Base-by-base conservation (phyloP, 257 asterid species). In the Fraxinus anomala region DNA sequence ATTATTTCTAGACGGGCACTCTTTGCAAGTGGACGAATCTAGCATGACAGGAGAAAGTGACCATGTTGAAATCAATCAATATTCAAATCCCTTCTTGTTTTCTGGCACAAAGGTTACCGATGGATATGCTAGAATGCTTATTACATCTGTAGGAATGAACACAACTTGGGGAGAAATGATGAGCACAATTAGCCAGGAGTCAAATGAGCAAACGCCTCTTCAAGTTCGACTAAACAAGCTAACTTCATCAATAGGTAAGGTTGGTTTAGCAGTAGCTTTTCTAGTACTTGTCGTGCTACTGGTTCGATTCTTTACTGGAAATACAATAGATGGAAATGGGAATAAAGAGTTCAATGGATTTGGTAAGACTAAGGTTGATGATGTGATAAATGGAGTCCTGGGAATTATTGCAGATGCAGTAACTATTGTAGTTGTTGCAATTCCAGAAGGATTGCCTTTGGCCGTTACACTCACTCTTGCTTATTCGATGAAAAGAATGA, bases 391-490 rank as follows among this genome's bases (percentile, higher is more conserved):
- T 63, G 72, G 84, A 4, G 89, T 89, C 73, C 85, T 89, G 71
- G 73, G 83, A 47, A 84, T 83, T 39, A 63, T 89, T 3, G 83
- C 91, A 10, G 80, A 82, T 7, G 90, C 90, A 1, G 90, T 87
- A 31, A 84, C 86, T 6, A 87, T 89, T 34, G 85, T 89, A 1
- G 91, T 89, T 37, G 92, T 81, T 7, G 90, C 90, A 0, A 87
- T 89, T 24, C 93, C 93, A 0, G 93, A 87, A 78, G 93, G 93
- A 6, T 68, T 89, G 47, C 92, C 90, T 14, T 54, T 89, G 42
- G 93, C 89, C 7, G 85, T 89, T 8, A 87, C 90, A 3, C 87
- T 89, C 24, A 86, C 91, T 51, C 88, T 89, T 34, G 90, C 93
- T 4, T 87, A 86, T 34, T 89, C 88, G 0, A 87, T 89, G 91